phyloP scores from a whole-genome alignment of 495 filamentous ascomycete genomes.

The Trichoderma parareesei region DNA sequence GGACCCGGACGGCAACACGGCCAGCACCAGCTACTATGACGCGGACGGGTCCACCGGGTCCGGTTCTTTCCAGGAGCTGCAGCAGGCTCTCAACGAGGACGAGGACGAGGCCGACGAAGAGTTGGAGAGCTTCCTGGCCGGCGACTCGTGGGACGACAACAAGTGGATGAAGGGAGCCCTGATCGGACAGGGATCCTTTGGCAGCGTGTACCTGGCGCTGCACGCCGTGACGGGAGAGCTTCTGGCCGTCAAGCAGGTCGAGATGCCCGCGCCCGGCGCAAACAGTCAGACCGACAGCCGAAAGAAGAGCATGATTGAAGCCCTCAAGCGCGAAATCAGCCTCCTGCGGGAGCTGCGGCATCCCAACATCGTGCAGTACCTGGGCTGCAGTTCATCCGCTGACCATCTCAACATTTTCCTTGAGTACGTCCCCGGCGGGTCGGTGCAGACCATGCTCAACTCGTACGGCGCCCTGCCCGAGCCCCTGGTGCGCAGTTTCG shows the following conservation, averaged over 20 bases:
- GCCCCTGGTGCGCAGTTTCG: conserved; percentile 90
- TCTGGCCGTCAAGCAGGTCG: conserved; percentile 97
- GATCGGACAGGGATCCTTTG: conserved; percentile 95
- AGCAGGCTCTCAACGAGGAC: conserved; percentile 68
- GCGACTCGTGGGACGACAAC: conserved; percentile 87
- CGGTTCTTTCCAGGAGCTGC: conserved; percentile 44
- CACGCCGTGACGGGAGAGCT: conserved; percentile 95
- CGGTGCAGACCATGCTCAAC: conserved; percentile 95
- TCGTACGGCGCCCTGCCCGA: conserved; percentile 94
- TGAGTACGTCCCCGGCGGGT: conserved; percentile 96
- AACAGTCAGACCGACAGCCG: conserved; percentile 74
- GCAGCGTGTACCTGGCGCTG: conserved; percentile 92
- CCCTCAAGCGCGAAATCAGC: conserved; percentile 91
- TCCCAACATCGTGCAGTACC: conserved; percentile 95
- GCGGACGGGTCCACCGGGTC: conserved; percentile 60
- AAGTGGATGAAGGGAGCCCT: conserved; percentile 99
- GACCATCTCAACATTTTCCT: conserved; percentile 98
- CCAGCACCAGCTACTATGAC: conserved; percentile 73
- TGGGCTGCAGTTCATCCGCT: conserved; percentile 85
- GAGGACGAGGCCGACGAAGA: conserved; percentile 79
- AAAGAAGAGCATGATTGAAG: conserved; percentile 96
- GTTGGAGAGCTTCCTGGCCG: conserved; percentile 72
- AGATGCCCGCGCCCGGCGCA: conserved; percentile 73
- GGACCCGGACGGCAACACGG: conserved; percentile 63
- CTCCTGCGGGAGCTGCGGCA: conserved; percentile 92